Evolutionary conservation across 305 asterid species (phyloP).

Genomic region (Fraxinus paxiana): DNA sequence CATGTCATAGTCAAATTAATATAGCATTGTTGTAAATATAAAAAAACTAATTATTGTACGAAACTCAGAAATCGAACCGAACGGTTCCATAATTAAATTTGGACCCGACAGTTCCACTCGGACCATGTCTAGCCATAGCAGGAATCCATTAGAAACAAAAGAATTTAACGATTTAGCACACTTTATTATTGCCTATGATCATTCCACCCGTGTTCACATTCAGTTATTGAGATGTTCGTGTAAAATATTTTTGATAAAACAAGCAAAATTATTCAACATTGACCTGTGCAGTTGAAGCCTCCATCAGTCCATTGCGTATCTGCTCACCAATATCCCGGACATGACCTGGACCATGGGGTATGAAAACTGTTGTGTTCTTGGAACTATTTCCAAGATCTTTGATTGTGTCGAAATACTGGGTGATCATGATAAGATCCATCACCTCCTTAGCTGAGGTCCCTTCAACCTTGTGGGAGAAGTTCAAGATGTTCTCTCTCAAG

Average conservation of each 20-base stretch:
- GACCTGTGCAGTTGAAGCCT: slow-evolving; percentile 58
- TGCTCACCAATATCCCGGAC: slow-evolving; percentile 85
- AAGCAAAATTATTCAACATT: slow-evolving; percentile 18
- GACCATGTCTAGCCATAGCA: neutral
- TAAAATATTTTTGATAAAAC: neutral
- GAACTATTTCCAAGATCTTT: slow-evolving; percentile 85
- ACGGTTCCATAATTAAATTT: no score
- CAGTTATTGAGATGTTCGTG: neutral
- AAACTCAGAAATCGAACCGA: no score
- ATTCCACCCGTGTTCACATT: neutral
- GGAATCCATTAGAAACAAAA: neutral
- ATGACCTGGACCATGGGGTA: slow-evolving; percentile 95
- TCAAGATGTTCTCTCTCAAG: slow-evolving; percentile 78
- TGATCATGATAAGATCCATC: slow-evolving; percentile 91
- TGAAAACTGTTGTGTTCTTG: slow-evolving; percentile 79
- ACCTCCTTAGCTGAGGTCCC: slow-evolving; percentile 90
- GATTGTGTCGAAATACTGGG: slow-evolving; percentile 92
- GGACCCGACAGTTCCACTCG: no score
- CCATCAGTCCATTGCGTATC: slow-evolving; percentile 89
- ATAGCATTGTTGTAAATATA: no score
- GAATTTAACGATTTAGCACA: neutral
- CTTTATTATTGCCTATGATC: neutral
- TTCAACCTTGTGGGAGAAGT: slow-evolving; percentile 76
- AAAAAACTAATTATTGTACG: no score
- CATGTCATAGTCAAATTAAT: no score